These are phyloP conservation scores for Picochlorum sp. DNA, from an alignment of 139 green algal genomes.

Conservation along the genomic window DNA sequence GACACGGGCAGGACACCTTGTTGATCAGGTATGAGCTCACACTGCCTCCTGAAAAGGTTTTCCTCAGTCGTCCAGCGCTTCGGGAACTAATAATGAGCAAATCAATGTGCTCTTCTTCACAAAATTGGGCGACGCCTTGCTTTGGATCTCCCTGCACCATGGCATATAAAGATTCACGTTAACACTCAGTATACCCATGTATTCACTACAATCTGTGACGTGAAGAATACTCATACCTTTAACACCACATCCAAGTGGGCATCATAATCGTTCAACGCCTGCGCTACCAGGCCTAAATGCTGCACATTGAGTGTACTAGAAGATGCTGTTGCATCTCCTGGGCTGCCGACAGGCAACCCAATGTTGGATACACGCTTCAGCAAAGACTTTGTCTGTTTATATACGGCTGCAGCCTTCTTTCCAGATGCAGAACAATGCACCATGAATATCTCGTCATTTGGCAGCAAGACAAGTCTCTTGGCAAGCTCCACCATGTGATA, in stretches of 20 bases:
- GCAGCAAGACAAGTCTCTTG: conserved; percentile 8
- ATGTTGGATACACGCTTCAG: neutral
- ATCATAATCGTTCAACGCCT: conserved; percentile 8
- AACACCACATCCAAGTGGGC: conserved; percentile 24
- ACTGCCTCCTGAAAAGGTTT: conserved; percentile 29
- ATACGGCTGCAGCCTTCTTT: conserved; percentile 6
- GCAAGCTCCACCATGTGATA: conserved; percentile 10
- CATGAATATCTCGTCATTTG: conserved; percentile 35
- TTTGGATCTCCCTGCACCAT: conserved; percentile 25
- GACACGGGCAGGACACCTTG: conserved; percentile 33
- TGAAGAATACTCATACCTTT: too few relatives aligned
- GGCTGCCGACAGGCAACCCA: neutral
- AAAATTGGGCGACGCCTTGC: conserved; percentile 18
- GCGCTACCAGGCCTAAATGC: neutral
- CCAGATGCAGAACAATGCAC: conserved; percentile 23
- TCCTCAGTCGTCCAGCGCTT: conserved; percentile 17
- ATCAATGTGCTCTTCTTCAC: conserved; percentile 32
- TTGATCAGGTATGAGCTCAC: conserved; percentile 29
- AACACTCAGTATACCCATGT: too few relatives aligned
- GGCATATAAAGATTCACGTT: too few relatives aligned
- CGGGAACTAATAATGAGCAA: conserved; percentile 37
- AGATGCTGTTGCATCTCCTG: conserved; percentile 9
- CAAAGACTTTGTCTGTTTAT: conserved; percentile 13
- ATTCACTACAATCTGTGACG: too few relatives aligned
- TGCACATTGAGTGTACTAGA: conserved; percentile 20